A percentile compares a stretch with the other conserved stretches of the same genome.
These are phyloP conservation scores for Thermomucor indicae-seudaticae DNA, from an alignment of 371 early-diverging fungal species.

Conservation along the genomic window DNA sequence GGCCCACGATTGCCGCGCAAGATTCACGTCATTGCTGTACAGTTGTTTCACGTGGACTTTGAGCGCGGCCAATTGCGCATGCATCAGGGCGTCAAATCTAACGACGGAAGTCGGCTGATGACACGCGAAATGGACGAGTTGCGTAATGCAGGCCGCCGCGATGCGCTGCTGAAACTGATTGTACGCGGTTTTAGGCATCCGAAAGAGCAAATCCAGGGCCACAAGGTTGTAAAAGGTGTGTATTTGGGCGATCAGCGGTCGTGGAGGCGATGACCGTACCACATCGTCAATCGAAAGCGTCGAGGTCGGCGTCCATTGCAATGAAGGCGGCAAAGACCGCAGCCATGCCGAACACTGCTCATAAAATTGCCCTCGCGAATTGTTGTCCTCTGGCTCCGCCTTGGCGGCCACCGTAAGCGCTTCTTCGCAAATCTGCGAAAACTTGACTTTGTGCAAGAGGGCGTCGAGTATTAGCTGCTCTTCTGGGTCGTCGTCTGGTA, in stretches of 20 bases:
- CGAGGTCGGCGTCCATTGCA: constrained; percentile 28
- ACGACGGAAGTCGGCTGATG: constrained; percentile 19
- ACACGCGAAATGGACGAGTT: constrained; percentile 22
- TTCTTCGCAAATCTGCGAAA: background rate
- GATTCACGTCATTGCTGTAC: constrained; percentile 14
- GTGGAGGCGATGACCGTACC: constrained; percentile 17
- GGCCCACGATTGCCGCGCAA: constrained; percentile 31
- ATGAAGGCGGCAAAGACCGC: constrained; percentile 13
- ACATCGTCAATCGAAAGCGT: constrained; percentile 16
- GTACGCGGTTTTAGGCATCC: constrained; percentile 13
- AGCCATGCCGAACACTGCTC: constrained; percentile 6
- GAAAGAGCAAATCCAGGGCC: constrained; percentile 10
- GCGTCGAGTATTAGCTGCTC: background rate
- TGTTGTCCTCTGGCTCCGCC: background rate
- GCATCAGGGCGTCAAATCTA: constrained; percentile 30
- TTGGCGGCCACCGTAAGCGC: background rate
- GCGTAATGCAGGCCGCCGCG: constrained; percentile 29
- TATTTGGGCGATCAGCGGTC: constrained; percentile 16
- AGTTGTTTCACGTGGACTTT: constrained; percentile 23
- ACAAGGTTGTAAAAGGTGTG: constrained; percentile 21
- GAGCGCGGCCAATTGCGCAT: constrained; percentile 19
- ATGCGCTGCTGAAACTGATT: constrained; percentile 20
- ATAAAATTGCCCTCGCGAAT: background rate
- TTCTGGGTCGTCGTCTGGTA: background rate
- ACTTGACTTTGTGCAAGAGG: background rate